Evolutionary conservation across 441 rosid genomes (phyloP), one percentile per base, ranked within the genome.

Genomic region (Pelargonium cotyledonis): DNA sequence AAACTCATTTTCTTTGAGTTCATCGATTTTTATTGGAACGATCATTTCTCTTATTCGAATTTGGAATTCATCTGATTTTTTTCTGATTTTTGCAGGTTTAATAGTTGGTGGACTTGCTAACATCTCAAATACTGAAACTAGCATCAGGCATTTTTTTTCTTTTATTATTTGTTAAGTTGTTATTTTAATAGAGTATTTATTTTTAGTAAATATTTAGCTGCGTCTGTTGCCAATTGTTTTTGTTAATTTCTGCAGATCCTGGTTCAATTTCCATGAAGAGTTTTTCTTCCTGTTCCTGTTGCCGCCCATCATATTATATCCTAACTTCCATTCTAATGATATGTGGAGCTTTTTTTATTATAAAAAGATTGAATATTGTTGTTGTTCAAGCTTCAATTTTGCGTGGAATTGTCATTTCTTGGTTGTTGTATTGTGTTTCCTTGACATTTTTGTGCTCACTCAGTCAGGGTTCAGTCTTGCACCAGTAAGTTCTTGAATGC

Each of bases 241-340:
- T 8, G 65, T 31, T 62, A 49, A 5, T 21, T 16, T 58, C 63
- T 73, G 78, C 88, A 94, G 98, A 90, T 71, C 95, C 15, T 95
- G 99, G 97, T 92, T 95, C 82, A 92, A 95, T 81, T 95, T 95
- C 78, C 99, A 95, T 61, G 98, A 91, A 70, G 99, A 91, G 81
- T 95, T 95, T 67, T 95, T 95, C 89, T 91, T 95, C 72, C 85
- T 95, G 51, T 95, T 95, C 79, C 84, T 95, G 76, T 77, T 95
- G 71, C 97, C 97, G 60, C 99, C 99, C 40, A 95, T 95, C 63
- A 95, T 95, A 78, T 91, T 95, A 90, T 90, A 95, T 95, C 99
- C 99, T 76, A 19, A 21, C 68, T 71, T 46, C 5, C 1, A 1
- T 51, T 68, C 75, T 8, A 15, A 12, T 18, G 5, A 23, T 47